Percentiles rank a stretch among this genome's conserved stretches.
Conservation (phyloP, 805 yeast genomes). For the Alloascoidea africana region DNA sequence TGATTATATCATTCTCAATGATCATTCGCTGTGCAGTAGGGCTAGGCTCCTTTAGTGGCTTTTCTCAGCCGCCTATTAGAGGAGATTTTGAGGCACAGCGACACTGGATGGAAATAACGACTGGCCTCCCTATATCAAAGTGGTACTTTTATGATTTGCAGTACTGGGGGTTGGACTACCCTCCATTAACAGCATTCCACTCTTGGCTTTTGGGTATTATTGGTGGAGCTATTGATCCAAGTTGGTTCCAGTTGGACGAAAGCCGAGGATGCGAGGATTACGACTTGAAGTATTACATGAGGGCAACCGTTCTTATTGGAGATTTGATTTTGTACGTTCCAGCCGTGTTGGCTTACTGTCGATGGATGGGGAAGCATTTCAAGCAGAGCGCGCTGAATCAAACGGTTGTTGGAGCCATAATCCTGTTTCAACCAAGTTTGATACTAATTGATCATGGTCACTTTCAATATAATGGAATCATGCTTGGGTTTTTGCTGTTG, state of each 20-base stretch:
- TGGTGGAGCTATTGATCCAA: slow-evolving; percentile 45
- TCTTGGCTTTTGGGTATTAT: slow-evolving; percentile 62
- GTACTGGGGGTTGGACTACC: slow-evolving; percentile 97
- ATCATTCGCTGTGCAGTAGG: slow-evolving; percentile 78
- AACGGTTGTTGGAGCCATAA: slow-evolving; percentile 57
- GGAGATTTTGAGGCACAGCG: slow-evolving; percentile 98
- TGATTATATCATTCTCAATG: slow-evolving; percentile 56
- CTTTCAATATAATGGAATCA: slow-evolving; percentile 87
- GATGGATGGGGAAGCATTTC: slow-evolving; percentile 48
- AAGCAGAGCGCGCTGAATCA: slow-evolving; percentile 56
- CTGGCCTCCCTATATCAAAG: slow-evolving; percentile 46
- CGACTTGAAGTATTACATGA: slow-evolving; percentile 70
- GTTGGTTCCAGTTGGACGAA: slow-evolving; percentile 60
- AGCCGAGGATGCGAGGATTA: slow-evolving; percentile 67
- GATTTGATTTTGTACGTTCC: slow-evolving; percentile 69
- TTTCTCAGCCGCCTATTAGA: slow-evolving; percentile 53
- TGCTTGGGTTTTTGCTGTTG: slow-evolving; percentile 74
- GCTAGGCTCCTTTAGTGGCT: slow-evolving; percentile 77
- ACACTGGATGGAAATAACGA: slow-evolving; percentile 93
- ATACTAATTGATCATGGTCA: slow-evolving; percentile 92
- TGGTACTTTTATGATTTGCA: slow-evolving; percentile 88
- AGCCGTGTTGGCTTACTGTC: slow-evolving; percentile 55
- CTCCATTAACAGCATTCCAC: slow-evolving; percentile 92
- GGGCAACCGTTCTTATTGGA: slow-evolving; percentile 61
- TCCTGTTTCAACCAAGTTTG: slow-evolving; percentile 74